Evolutionary conservation across 2,329 filamentous ascomycete species (phyloP).

Genomic region (Zymoseptoria tritici): DNA sequence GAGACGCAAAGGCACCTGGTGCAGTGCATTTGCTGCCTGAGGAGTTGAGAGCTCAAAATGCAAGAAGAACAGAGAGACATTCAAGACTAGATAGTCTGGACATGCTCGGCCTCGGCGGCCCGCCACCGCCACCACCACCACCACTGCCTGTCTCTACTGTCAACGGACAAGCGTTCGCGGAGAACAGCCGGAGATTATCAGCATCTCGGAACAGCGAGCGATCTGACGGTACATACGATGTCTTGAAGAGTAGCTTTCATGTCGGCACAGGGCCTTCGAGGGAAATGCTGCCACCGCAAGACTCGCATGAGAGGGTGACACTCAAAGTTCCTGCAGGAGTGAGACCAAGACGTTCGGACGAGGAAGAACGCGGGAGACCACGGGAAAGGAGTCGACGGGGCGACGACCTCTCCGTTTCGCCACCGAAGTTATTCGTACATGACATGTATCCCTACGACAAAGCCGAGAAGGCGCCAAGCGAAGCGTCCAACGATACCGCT

Average conservation of each 20-base stretch:
- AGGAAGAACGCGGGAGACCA: constrained; percentile 15
- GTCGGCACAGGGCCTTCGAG: constrained; percentile 11
- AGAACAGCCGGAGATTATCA: background rate
- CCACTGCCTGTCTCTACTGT: background rate
- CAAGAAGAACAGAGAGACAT: constrained; percentile 12
- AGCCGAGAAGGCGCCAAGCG: background rate
- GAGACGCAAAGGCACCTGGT: constrained; percentile 20
- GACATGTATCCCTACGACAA: background rate
- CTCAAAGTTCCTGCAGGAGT: background rate
- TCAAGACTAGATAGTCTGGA: constrained; percentile 11
- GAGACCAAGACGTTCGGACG: background rate
- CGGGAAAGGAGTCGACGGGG: constrained; percentile 7
- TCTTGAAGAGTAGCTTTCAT: constrained; percentile 11
- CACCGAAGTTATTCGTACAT: background rate
- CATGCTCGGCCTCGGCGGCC: constrained; percentile 3
- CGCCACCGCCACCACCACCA: background rate
- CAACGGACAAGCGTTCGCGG: background rate
- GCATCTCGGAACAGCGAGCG: background rate
- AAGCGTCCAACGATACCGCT: background rate
- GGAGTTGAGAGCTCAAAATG: constrained; percentile 22
- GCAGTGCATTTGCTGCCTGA: constrained; percentile 26
- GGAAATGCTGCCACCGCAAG: constrained; percentile 8
- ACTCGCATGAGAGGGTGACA: background rate
- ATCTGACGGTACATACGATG: background rate
- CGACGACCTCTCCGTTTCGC: background rate